These are phyloP conservation scores for Boeremia lycopersici DNA, from an alignment of 2,329 filamentous ascomycete genomes.

Conservation along the genomic window DNA sequence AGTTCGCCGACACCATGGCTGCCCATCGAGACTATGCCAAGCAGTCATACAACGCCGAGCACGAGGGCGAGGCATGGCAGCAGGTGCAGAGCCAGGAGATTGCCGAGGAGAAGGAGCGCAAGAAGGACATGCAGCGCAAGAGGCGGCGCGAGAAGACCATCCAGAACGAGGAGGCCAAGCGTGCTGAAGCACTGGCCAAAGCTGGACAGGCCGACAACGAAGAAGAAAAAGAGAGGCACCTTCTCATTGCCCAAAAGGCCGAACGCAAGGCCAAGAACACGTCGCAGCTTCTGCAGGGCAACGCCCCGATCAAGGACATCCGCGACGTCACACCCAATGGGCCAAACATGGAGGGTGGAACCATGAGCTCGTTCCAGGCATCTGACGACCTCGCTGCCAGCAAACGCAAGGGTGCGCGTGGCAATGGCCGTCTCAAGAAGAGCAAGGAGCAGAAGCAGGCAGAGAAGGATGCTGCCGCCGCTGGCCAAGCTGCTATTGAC, in stretches of 20 bases:
- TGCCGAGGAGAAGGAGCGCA: slow-evolving; percentile 95
- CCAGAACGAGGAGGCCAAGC: slow-evolving; percentile 84
- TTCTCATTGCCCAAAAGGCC: slow-evolving; percentile 85
- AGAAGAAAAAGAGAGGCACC: slow-evolving; percentile 77
- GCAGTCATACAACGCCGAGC: slow-evolving; percentile 74
- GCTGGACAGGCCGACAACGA: slow-evolving; percentile 82
- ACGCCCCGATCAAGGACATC: slow-evolving; percentile 75
- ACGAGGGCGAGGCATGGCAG: slow-evolving; percentile 80
- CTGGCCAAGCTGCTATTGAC: slow-evolving; percentile 82
- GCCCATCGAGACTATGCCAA: slow-evolving; percentile 74
- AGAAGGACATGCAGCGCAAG: slow-evolving; percentile 99
- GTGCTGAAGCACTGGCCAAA: slow-evolving; percentile 76
- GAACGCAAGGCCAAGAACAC: slow-evolving; percentile 93
- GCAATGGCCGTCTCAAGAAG: slow-evolving; percentile 77
- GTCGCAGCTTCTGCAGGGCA: slow-evolving; percentile 83
- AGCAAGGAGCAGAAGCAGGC: slow-evolving; percentile 76
- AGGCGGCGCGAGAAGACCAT: slow-evolving; percentile 92
- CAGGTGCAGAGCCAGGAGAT: slow-evolving; percentile 91
- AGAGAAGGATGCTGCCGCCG: slow-evolving; percentile 78
- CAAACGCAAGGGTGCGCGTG: slow-evolving; percentile 60
- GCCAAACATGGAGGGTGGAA: slow-evolving; percentile 82
- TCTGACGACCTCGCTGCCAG: slow-evolving; percentile 58
- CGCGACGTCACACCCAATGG: slow-evolving; percentile 73
- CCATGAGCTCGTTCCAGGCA: slow-evolving; percentile 82
- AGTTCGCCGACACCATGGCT: slow-evolving; percentile 64